phyloP scores from a whole-genome alignment of 805 yeast genomes.

The Ogataea trehaloabstinens region DNA sequence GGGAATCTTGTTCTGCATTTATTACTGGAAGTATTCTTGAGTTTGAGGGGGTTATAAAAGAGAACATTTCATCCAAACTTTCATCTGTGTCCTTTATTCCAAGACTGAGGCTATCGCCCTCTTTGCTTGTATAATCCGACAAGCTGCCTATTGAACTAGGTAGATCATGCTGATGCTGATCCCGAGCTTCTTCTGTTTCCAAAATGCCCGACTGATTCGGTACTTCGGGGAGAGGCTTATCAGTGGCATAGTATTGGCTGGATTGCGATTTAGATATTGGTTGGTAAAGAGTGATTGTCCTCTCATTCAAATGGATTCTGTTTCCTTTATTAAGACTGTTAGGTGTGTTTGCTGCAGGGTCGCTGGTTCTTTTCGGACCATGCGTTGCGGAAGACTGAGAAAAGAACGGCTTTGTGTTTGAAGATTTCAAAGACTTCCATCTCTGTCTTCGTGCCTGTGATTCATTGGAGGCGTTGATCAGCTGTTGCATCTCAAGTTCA shows the following conservation, averaged over 20 bases:
- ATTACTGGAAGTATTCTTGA: constrained; percentile 11
- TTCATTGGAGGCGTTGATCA: constrained; percentile 2
- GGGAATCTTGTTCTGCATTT: constrained; percentile 18
- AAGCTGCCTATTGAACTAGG: background rate
- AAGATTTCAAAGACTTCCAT: constrained; percentile 1
- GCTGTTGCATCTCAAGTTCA: constrained; percentile 3
- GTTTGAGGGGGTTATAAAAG: constrained; percentile 16
- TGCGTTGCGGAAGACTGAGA: background rate
- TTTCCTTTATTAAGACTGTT: constrained; percentile 11
- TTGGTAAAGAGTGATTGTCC: constrained; percentile 32
- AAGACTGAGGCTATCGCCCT: background rate
- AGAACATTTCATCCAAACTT: constrained; percentile 6
- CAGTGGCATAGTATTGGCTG: background rate
- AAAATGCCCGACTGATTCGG: constrained; percentile 7
- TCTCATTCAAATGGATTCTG: constrained; percentile 21
- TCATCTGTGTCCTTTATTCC: constrained; percentile 1
- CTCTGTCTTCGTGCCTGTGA: constrained; percentile 6
- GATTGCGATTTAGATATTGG: constrained; percentile 12
- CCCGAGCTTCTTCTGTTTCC: constrained; percentile 4
- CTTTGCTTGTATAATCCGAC: background rate
- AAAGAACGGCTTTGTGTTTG: background rate
- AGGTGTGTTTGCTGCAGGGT: background rate
- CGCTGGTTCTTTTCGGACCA: background rate
- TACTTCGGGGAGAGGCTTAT: constrained; percentile 5
- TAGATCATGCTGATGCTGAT: background rate